Conservation (phyloP, 495 filamentous ascomycete genomes). For the Daldinia caldariorum region DNA sequence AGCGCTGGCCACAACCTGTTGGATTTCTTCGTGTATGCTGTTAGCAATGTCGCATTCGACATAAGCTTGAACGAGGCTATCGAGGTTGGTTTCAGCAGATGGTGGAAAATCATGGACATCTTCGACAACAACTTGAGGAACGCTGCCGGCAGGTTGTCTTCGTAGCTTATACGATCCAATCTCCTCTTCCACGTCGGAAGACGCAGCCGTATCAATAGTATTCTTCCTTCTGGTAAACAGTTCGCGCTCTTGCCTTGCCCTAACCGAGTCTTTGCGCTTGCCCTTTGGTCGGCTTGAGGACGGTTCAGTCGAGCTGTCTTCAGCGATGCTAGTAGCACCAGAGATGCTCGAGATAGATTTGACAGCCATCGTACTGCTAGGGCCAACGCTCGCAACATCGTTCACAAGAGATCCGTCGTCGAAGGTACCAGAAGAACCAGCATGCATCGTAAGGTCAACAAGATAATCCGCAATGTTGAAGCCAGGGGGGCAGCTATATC, state of each 20-base stretch:
- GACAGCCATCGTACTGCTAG: conserved; percentile 87
- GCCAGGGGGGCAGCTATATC: conserved; percentile 90
- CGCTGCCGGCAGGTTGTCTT: conserved; percentile 67
- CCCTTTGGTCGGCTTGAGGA: conserved; percentile 67
- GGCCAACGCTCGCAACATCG: conserved; percentile 77
- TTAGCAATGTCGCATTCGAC: conserved; percentile 79
- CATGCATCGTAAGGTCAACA: conserved; percentile 98
- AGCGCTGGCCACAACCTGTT: conserved; percentile 67
- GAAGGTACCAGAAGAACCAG: conserved; percentile 54
- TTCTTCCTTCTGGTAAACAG: conserved; percentile 86
- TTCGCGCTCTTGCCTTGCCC: conserved; percentile 84
- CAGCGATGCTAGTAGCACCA: conserved; percentile 66
- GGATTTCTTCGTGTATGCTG: conserved; percentile 83
- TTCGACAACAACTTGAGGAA: conserved; percentile 71
- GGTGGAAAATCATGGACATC: conserved; percentile 80
- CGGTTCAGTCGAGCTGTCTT: conserved; percentile 60
- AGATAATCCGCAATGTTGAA: conserved; percentile 99
- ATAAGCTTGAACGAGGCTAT: conserved; percentile 80
- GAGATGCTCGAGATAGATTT: conserved; percentile 89
- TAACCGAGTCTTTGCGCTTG: conserved; percentile 78
- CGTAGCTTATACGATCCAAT: conserved; percentile 70
- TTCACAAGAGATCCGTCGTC: conserved; percentile 66
- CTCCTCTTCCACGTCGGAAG: conserved; percentile 70
- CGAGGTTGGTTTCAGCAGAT: conserved; percentile 80
- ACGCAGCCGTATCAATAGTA: conserved; percentile 71